phyloP scores from a whole-genome alignment of 192 early-diverging fungal genomes.

The Podila clonocystis region DNA sequence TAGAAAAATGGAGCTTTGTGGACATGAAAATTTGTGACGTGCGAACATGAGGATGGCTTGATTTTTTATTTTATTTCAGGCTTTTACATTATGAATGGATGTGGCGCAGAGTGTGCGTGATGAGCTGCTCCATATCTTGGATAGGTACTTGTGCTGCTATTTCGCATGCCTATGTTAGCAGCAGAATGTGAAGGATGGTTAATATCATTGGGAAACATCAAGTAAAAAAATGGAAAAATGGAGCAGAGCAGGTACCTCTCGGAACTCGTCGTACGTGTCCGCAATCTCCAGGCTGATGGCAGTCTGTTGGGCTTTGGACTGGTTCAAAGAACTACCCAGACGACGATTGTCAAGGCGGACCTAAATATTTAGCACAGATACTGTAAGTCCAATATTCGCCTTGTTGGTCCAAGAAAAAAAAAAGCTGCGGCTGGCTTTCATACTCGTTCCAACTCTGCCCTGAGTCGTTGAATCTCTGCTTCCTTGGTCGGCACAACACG shows the following conservation, averaged over 20 bases:
- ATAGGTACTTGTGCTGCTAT: constrained; percentile 27
- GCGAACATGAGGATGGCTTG: too few species aligned
- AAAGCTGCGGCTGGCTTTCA: neutral
- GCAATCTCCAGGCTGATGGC: constrained; percentile 22
- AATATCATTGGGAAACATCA: neutral
- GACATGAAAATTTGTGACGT: neutral
- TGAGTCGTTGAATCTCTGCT: constrained; percentile 44
- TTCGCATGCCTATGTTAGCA: constrained; percentile 1
- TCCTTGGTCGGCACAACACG: constrained; percentile 50
- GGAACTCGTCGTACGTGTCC: constrained; percentile 35
- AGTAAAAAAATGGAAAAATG: neutral
- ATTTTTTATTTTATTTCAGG: too few species aligned
- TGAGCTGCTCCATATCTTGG: constrained; percentile 23
- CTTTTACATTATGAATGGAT: neutral
- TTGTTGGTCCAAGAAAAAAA: neutral
- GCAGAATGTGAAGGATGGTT: neutral
- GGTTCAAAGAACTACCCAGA: constrained; percentile 32
- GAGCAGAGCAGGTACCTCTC: constrained; percentile 22
- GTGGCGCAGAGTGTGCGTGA: constrained; percentile 5
- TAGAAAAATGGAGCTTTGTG: neutral
- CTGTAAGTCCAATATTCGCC: neutral
- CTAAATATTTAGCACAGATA: constrained; percentile 3
- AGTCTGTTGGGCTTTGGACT: constrained; percentile 33
- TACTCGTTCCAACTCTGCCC: constrained; percentile 38
- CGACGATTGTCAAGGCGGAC: constrained; percentile 38